Percentiles rank a stretch among this genome's conserved stretches.
phyloP scores from a whole-genome alignment of 2,329 filamentous ascomycete species.

The Thielaviopsis punctulata region DNA sequence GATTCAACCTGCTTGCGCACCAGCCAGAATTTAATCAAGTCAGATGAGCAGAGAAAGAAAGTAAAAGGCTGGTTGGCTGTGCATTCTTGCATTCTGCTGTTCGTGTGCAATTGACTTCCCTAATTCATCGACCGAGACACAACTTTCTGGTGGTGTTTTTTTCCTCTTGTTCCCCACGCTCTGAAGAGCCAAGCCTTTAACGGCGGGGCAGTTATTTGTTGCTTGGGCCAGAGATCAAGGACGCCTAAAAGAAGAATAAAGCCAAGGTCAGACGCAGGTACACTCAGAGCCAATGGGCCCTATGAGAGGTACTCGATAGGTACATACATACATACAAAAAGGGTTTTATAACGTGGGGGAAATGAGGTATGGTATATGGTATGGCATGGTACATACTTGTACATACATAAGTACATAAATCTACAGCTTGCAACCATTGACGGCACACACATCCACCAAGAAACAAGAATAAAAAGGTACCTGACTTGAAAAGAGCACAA shows the following conservation, averaged over 20 bases:
- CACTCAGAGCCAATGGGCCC: background rate
- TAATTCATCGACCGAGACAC: background rate
- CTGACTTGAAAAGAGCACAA: too few relatives aligned
- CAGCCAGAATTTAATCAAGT: too few relatives aligned
- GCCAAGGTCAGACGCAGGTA: background rate
- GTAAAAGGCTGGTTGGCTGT: background rate
- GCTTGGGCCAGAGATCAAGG: too few relatives aligned
- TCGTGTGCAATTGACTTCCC: background rate
- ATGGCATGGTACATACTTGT: too few relatives aligned
- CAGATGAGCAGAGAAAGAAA: background rate
- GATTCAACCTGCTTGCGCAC: too few relatives aligned
- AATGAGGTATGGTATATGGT: too few relatives aligned
- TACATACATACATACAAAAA: background rate
- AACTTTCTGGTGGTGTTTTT: background rate
- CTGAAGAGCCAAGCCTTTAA: background rate
- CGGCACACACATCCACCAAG: too few relatives aligned
- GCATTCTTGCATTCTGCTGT: background rate
- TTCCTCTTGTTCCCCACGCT: background rate
- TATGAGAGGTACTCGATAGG: background rate
- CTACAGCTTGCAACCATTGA: too few relatives aligned
- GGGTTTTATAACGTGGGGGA: background rate
- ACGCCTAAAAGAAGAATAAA: background rate
- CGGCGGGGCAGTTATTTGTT: background rate
- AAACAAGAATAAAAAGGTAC: too few relatives aligned
- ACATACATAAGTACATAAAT: too few relatives aligned